phyloP scores from a whole-genome alignment of 2,329 filamentous ascomycete species.

The Ceratocystiopsis brevicomis region DNA sequence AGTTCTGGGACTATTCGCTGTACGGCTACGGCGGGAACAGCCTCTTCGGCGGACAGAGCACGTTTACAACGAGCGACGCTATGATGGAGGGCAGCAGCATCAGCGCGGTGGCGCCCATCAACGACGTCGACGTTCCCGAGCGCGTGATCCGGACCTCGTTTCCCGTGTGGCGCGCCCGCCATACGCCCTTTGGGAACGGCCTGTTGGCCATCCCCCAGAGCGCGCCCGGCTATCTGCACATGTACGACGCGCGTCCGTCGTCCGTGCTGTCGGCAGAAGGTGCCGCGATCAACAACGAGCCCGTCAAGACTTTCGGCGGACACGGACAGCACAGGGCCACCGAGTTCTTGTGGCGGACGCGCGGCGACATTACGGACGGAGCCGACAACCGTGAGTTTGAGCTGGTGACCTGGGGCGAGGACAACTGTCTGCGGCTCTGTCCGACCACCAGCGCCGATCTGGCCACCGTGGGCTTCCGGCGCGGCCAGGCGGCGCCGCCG shows the following conservation, averaged over 20 bases:
- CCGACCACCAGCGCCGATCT: conserved; percentile 47
- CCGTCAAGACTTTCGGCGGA: conserved; percentile 39
- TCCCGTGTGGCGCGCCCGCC: conserved; percentile 77
- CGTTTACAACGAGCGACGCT: not conserved
- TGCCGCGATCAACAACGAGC: conserved; percentile 23
- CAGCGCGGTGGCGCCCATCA: conserved; percentile 8
- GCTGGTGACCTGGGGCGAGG: conserved; percentile 79
- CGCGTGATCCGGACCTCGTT: conserved; percentile 66
- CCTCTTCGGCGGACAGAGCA: not conserved
- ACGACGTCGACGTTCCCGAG: conserved; percentile 45
- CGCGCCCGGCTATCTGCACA: conserved; percentile 64
- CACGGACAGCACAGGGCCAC: conserved; percentile 51
- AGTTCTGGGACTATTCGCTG: conserved; percentile 62
- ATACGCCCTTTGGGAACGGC: conserved; percentile 77
- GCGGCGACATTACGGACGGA: conserved; percentile 47
- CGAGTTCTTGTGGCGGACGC: conserved; percentile 76
- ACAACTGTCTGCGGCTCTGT: conserved; percentile 65
- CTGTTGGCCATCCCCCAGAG: conserved; percentile 83
- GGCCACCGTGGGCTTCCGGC: conserved; percentile 51
- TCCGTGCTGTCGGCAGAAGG: conserved; percentile 19
- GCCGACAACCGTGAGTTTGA: conserved; percentile 78
- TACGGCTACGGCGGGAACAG: not conserved
- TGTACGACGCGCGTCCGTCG: conserved; percentile 48
- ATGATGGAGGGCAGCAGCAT: conserved; percentile 21
- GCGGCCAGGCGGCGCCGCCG: conserved; percentile 44